phyloP scores from a whole-genome alignment of 2,329 filamentous ascomycete genomes.

The Colletotrichum spaethianum region DNA sequence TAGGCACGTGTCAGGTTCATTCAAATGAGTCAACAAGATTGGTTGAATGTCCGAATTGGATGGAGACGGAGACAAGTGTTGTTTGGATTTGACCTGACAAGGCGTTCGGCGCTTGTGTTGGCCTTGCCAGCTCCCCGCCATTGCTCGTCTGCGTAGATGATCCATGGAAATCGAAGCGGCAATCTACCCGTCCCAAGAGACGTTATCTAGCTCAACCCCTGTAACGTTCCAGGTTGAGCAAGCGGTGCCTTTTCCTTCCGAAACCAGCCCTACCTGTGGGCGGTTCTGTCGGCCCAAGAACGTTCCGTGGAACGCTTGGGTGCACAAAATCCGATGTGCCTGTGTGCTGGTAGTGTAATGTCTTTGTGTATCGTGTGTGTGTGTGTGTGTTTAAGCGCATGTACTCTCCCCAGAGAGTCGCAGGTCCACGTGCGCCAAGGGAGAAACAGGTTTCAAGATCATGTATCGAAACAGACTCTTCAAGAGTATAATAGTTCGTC shows the following conservation, averaged over 20 bases:
- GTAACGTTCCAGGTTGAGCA: constrained; percentile 17
- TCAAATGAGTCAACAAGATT: constrained; percentile 8
- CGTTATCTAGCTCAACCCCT: constrained; percentile 17
- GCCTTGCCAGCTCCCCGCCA: background rate
- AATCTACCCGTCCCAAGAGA: background rate
- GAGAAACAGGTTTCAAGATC: constrained; percentile 38
- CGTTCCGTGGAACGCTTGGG: constrained; percentile 36
- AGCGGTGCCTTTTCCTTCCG: constrained; percentile 22
- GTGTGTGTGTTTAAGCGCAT: constrained; percentile 10
- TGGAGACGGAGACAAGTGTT: background rate
- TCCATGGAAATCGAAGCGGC: background rate
- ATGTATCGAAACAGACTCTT: constrained; percentile 35
- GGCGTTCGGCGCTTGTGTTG: background rate
- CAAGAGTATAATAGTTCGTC: constrained; percentile 41
- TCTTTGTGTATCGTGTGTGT: background rate
- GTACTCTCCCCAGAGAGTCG: constrained; percentile 2
- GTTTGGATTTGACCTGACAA: background rate
- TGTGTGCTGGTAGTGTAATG: background rate
- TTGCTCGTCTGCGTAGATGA: background rate
- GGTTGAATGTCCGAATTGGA: background rate
- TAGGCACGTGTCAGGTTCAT: constrained; percentile 30
- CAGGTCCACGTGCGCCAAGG: constrained; percentile 39
- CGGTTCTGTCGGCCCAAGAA: constrained; percentile 28
- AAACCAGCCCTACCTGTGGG: constrained; percentile 28
- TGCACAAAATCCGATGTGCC: constrained; percentile 14